These are phyloP conservation scores for Seminavis robusta DNA, from an alignment of 108 stramenopile species.

Conservation along the genomic window DNA sequence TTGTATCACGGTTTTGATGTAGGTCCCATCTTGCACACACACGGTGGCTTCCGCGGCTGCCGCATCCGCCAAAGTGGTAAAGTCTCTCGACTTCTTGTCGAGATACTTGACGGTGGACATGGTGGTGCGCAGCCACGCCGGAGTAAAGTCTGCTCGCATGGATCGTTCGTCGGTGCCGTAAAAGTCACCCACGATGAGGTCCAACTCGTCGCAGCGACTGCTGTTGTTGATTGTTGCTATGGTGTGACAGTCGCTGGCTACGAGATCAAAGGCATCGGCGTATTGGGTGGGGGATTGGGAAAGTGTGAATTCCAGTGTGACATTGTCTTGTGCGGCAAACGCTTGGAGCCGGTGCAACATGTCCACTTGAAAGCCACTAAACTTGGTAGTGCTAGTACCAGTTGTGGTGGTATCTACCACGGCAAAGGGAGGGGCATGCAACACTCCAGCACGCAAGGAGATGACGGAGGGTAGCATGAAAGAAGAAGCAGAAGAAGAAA, in stretches of 20 bases:
- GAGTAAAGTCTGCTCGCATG: conserved; percentile 4
- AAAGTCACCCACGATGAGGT: conserved; percentile 14
- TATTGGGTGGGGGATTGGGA: no score
- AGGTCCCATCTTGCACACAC: neutral
- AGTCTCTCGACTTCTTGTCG: neutral
- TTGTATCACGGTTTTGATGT: neutral
- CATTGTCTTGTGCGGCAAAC: conserved; percentile 3
- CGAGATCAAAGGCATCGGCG: no score
- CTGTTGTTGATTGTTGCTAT: neutral
- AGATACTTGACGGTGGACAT: neutral
- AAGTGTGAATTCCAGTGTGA: no score
- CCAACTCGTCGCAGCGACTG: conserved; percentile 1
- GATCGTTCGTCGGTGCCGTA: no score
- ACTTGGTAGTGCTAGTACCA: no score
- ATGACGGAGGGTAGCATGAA: no score
- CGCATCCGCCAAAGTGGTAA: conserved; percentile 6
- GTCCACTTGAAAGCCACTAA: conserved; percentile 5
- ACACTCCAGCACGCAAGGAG: no score
- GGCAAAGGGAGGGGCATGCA: no score
- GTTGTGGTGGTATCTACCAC: no score
- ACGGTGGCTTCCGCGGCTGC: neutral
- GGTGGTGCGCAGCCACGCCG: conserved; percentile 4
- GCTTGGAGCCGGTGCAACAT: conserved; percentile 3
- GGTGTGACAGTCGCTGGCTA: no score
- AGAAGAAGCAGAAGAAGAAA: no score